These are phyloP conservation scores for Cladochytrium tenue DNA, from an alignment of 371 early-diverging fungal genomes.

Conservation along the genomic window DNA sequence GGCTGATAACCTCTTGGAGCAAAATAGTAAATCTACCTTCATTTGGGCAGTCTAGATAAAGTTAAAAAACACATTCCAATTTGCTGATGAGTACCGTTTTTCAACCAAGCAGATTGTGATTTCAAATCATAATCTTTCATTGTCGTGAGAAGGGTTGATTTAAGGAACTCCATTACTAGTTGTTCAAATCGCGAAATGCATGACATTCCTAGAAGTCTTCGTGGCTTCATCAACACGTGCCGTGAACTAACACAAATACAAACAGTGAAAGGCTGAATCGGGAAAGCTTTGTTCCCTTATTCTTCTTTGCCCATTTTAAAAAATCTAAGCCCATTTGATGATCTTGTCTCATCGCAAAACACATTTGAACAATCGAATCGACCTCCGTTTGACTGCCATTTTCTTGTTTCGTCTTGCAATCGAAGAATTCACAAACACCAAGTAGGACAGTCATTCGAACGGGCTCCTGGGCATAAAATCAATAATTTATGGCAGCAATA, in stretches of 20 bases:
- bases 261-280: background rate
- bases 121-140: background rate
- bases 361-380: background rate
- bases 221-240: background rate
- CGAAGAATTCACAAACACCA: background rate
- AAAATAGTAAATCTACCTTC: background rate
- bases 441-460: background rate
- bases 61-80: no score
- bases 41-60: no score
- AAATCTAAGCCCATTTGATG: background rate
- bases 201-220: background rate
- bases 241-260: background rate
- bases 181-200: background rate
- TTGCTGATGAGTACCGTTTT: no score
- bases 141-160: background rate
- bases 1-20: background rate
- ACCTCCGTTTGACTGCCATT: background rate
- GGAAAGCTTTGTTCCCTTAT: background rate
- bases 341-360: background rate
- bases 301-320: background rate
- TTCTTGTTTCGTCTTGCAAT: background rate
- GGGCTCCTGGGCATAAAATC: background rate
- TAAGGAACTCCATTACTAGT: background rate
- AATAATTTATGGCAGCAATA: background rate
- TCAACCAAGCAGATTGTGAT: background rate